phyloP scores from a whole-genome alignment of 345 rosid genomes.

The Odontarrhena argentea region DNA sequence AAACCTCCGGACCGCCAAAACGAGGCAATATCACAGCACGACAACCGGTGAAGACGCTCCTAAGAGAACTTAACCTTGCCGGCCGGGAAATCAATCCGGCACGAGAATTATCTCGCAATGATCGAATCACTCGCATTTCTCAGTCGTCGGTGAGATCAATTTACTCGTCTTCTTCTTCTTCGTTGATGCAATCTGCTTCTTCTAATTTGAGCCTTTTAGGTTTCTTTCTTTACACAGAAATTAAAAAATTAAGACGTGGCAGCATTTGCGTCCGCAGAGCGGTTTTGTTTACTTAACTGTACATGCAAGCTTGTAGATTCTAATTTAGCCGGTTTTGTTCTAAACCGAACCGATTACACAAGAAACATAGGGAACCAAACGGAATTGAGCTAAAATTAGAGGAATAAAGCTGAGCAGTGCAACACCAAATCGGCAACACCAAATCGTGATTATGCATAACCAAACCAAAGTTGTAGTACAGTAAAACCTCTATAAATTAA shows the following conservation, averaged over 20 bases:
- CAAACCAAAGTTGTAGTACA: neutral
- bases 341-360: conserved; percentile 9
- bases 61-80: conserved; percentile 36
- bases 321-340: conserved; percentile 9
- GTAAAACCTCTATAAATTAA: no score
- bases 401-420: neutral
- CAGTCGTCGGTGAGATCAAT: conserved; percentile 18
- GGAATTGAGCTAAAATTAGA: neutral
- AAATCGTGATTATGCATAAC: neutral
- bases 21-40: conserved; percentile 86
- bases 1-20: conserved; percentile 88
- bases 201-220: conserved; percentile 14
- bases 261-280: conserved; percentile 44
- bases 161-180: conserved; percentile 34
- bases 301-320: conserved; percentile 20
- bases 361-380: neutral
- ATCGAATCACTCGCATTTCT: conserved; percentile 43
- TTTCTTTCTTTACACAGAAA: conserved; percentile 11
- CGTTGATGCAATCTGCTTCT: conserved; percentile 32
- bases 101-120: conserved; percentile 4
- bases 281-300: conserved; percentile 32
- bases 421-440: neutral
- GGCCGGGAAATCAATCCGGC: conserved; percentile 27
- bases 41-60: conserved; percentile 66
- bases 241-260: conserved; percentile 40